A percentile compares a stretch with the other conserved stretches of the same genome.
These are phyloP conservation scores for Anaeromyces robustus DNA, from an alignment of 192 early-diverging fungal genomes.

Conservation along the genomic window DNA sequence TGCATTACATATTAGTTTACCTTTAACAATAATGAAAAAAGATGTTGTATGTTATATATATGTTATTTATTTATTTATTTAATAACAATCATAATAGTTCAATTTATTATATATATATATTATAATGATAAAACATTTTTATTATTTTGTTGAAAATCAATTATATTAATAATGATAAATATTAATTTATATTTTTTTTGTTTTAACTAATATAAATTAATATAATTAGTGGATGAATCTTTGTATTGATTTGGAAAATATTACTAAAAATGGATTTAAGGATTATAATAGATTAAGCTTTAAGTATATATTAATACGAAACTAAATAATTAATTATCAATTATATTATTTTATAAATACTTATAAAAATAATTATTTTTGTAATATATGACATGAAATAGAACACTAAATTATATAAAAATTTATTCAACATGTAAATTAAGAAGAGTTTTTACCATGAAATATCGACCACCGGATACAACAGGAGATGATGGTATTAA, in stretches of 20 bases:
- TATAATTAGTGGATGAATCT: neutral
- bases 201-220: too few relatives aligned
- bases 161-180: too few relatives aligned
- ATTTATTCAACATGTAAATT: neutral
- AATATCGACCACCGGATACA: neutral
- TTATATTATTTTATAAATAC: too few relatives aligned
- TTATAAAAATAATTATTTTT: too few relatives aligned
- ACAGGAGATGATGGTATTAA: neutral
- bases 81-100: too few relatives aligned
- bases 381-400: too few relatives aligned
- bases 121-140: too few relatives aligned
- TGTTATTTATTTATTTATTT: too few relatives aligned
- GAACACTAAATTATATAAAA: neutral
- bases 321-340: too few relatives aligned
- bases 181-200: too few relatives aligned
- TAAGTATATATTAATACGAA: neutral
- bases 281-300: neutral
- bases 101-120: too few relatives aligned
- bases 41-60: neutral
- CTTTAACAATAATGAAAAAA: neutral
- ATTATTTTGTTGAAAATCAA: too few relatives aligned
- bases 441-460: neutral
- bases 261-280: neutral
- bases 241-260: neutral
- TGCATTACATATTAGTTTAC: neutral